phyloP scores from a whole-genome alignment of 768 basidiomycete genomes.

The Rhodotorula paludigena region DNA sequence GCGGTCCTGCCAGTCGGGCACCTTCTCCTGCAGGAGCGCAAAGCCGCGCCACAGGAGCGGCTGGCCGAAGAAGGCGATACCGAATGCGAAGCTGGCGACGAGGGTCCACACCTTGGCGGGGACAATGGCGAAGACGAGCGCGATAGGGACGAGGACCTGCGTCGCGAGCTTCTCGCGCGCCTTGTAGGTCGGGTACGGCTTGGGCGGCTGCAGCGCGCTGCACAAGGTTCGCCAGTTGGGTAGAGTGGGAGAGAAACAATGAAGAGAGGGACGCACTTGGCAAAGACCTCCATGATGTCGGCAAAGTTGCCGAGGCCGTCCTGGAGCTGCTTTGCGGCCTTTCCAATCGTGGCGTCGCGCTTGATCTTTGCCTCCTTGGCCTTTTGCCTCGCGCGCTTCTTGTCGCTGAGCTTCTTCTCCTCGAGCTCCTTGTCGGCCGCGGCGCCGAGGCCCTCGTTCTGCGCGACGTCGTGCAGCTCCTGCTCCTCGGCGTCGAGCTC shows the following conservation, averaged over 20 bases:
- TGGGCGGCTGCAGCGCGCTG: slow-evolving; percentile 47
- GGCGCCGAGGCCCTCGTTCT: slow-evolving; percentile 23
- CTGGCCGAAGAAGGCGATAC: slow-evolving; percentile 49
- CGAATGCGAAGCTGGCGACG: slow-evolving; percentile 46
- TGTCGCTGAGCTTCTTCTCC: slow-evolving; percentile 44
- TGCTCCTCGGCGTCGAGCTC: slow-evolving; percentile 23
- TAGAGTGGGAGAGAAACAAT: background rate
- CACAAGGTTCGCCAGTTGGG: background rate
- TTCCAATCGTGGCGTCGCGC: slow-evolving; percentile 47
- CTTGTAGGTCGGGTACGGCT: slow-evolving; percentile 45
- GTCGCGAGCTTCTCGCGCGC: slow-evolving; percentile 49
- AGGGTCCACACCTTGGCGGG: slow-evolving; percentile 47
- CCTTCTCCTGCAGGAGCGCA: slow-evolving; percentile 43
- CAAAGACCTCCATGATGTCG: slow-evolving; percentile 46
- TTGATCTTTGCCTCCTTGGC: slow-evolving; percentile 44
- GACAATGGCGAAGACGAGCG: slow-evolving; percentile 28
- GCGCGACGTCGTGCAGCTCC: slow-evolving; percentile 20
- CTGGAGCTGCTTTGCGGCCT: slow-evolving; percentile 47
- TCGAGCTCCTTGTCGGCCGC: slow-evolving; percentile 41
- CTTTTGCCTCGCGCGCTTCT: slow-evolving; percentile 34
- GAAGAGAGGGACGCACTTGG: slow-evolving; percentile 44
- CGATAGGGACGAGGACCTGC: slow-evolving; percentile 46
- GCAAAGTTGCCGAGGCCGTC: slow-evolving; percentile 47
- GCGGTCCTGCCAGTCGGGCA: slow-evolving; percentile 49
- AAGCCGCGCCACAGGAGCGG: slow-evolving; percentile 45